Conservation (phyloP, 495 filamentous ascomycete species). For the Aspergillus cavernicola region DNA sequence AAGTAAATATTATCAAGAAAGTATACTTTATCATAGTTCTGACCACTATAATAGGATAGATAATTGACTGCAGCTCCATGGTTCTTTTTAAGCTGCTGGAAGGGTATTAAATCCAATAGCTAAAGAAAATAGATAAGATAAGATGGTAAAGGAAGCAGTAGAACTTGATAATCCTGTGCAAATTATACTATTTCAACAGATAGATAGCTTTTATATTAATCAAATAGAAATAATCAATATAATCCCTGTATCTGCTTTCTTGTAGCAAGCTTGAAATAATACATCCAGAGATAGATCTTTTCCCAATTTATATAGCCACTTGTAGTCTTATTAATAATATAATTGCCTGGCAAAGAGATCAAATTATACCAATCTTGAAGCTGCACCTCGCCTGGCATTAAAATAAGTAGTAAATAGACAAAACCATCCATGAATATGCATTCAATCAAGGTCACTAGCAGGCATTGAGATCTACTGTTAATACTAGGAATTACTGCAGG, state of each 20-base stretch:
- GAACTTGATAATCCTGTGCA: not conserved
- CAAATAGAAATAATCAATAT: not conserved
- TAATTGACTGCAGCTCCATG: not conserved
- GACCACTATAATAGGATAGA: not conserved
- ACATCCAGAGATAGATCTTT: not conserved
- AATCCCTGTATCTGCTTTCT: no score
- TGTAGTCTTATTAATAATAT: not conserved
- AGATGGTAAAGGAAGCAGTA: not conserved
- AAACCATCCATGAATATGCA: not conserved
- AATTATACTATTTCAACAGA: not conserved
- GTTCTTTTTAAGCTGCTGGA: not conserved
- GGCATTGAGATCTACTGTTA: not conserved
- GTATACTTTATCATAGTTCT: not conserved
- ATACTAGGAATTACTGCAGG: not conserved
- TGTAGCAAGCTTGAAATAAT: not conserved
- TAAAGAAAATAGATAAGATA: not conserved
- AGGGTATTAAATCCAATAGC: not conserved
- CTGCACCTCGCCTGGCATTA: not conserved
- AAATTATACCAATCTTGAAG: not conserved
- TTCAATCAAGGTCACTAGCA: not conserved
- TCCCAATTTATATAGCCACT: not conserved
- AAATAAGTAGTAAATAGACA: not conserved
- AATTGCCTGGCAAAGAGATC: not conserved
- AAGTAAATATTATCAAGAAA: not conserved
- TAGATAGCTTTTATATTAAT: not conserved